Percentiles rank a stretch among this genome's conserved stretches.
Conservation (phyloP, 331 rosid species). For the Ulmus americana region DNA sequence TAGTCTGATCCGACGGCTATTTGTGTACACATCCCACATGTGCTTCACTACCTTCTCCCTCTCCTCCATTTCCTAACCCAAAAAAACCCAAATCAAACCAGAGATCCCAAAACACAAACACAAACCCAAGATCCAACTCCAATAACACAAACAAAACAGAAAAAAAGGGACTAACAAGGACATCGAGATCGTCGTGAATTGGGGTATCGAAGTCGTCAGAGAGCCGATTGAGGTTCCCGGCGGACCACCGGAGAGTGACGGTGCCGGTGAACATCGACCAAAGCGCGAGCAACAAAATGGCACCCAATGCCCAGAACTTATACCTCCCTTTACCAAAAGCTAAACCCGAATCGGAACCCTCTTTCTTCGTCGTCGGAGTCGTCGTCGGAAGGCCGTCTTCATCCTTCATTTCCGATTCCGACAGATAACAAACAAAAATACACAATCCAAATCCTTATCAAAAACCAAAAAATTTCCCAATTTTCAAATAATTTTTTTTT, state of each 20-base stretch:
- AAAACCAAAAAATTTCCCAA: background rate
- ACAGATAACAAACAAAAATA: background rate
- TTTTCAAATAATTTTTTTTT: background rate
- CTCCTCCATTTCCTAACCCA: slow-evolving; percentile 87
- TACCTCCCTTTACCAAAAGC: slow-evolving; percentile 63
- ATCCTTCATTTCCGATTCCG: slow-evolving; percentile 61
- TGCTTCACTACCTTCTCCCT: slow-evolving; percentile 91
- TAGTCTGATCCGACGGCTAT: slow-evolving; percentile 80
- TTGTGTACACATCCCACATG: slow-evolving; percentile 95
- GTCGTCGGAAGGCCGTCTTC: slow-evolving; percentile 75
- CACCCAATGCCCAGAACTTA: slow-evolving; percentile 89
- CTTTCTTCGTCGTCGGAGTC: slow-evolving; percentile 49
- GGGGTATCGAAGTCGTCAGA: slow-evolving; percentile 53
- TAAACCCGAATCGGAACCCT: slow-evolving; percentile 43
- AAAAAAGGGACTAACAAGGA: slow-evolving; percentile 48
- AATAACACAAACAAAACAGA: background rate
- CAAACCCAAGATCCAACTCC: slow-evolving; percentile 21
- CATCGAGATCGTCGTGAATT: slow-evolving; percentile 78
- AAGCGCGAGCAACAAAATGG: slow-evolving; percentile 75
- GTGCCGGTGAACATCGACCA: slow-evolving; percentile 98
- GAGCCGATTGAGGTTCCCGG: slow-evolving; percentile 62
- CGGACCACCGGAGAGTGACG: slow-evolving; percentile 88
- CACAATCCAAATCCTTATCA: background rate
- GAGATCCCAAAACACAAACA: slow-evolving; percentile 10
- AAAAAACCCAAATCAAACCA: slow-evolving; percentile 14